Conservation (phyloP, 306 rosid species). For the Begonia fuchsioides region DNA sequence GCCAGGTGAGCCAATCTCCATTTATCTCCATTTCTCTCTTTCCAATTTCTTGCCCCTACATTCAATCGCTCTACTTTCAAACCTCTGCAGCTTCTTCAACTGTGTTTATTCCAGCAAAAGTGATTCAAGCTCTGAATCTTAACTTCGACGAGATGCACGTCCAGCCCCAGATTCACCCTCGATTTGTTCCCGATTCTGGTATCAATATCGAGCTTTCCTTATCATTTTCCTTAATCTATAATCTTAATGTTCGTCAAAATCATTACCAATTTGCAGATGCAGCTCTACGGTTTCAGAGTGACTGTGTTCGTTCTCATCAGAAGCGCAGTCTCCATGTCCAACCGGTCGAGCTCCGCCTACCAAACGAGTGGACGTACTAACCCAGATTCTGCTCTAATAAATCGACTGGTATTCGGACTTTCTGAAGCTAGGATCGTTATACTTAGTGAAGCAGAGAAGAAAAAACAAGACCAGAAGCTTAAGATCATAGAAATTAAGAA, state of each 20-base stretch:
- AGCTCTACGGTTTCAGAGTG: conserved; percentile 1
- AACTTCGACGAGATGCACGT: conserved; percentile 16
- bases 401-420: no score
- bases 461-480: no score
- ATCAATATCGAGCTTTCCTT: background rate
- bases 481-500: no score
- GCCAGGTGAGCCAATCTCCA: conserved; percentile 19
- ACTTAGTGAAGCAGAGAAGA: no score
- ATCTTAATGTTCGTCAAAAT: background rate
- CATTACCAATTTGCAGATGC: background rate
- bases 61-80: background rate
- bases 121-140: conserved; percentile 30
- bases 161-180: conserved; percentile 21
- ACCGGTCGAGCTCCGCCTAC: conserved; percentile 37
- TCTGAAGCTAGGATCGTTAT: no score
- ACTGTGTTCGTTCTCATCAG: background rate
- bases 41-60: background rate
- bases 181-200: conserved; percentile 7
- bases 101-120: conserved; percentile 36
- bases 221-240: background rate
- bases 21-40: background rate
- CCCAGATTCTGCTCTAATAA: background rate
- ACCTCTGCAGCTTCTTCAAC: conserved; percentile 18
- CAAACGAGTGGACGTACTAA: conserved; percentile 71
- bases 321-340: background rate